Evolutionary conservation across 495 filamentous ascomycete species (phyloP).

Genomic region (Ramalina intermedia): DNA sequence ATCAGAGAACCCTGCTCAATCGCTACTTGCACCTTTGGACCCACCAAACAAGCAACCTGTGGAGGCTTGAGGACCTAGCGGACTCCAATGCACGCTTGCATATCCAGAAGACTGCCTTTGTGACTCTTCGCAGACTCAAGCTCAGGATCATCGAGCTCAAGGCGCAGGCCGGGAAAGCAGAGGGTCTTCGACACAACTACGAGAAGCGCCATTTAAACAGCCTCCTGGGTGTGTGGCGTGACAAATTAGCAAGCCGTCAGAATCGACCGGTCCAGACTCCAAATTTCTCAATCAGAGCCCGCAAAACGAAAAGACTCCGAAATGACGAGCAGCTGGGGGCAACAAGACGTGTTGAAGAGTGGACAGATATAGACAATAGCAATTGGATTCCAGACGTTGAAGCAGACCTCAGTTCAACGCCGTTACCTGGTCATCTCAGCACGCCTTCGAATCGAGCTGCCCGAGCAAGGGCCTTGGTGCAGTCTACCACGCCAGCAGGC

Average conservation of each 20-base stretch:
- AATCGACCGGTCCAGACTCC: constrained; percentile 11
- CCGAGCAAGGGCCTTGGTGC: constrained; percentile 34
- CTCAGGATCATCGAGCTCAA: constrained; percentile 37
- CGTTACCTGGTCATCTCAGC: constrained; percentile 37
- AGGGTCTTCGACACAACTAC: constrained; percentile 41
- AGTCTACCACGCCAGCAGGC: constrained; percentile 36
- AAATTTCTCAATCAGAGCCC: background rate
- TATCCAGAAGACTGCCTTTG: constrained; percentile 29
- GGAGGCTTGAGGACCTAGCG: constrained; percentile 36
- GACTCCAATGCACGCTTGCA: constrained; percentile 30
- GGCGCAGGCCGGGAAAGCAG: constrained; percentile 31
- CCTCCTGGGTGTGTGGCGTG: constrained; percentile 45
- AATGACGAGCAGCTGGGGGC: constrained; percentile 5
- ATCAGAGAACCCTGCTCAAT: constrained; percentile 28
- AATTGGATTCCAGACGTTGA: constrained; percentile 27
- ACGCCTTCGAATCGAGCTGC: constrained; percentile 45
- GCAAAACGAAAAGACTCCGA: constrained; percentile 1
- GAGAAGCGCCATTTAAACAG: constrained; percentile 38
- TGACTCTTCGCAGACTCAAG: constrained; percentile 34
- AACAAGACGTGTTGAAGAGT: constrained; percentile 18
- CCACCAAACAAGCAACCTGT: constrained; percentile 25
- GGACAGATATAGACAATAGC: constrained; percentile 33
- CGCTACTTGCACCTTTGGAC: constrained; percentile 33
- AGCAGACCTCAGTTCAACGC: constrained; percentile 24
- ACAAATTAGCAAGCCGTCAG: constrained; percentile 28